A percentile compares a stretch with the other conserved stretches of the same genome.
Conservation (phyloP, 306 rosid genomes). For the Lagenaria siceraria region DNA sequence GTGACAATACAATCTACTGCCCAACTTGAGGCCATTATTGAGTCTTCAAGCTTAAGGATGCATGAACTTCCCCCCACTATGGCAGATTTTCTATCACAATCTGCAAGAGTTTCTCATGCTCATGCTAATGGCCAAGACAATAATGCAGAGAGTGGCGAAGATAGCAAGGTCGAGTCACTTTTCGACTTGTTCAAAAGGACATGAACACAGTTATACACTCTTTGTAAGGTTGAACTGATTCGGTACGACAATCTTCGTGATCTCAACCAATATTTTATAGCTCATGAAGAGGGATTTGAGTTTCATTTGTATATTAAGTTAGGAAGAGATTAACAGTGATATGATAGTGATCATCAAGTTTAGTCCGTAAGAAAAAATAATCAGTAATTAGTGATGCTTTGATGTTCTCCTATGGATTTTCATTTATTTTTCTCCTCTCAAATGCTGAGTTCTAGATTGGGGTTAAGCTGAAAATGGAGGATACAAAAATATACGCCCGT, state of each 20-base stretch:
- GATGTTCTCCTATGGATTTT: neutral
- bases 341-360: neutral
- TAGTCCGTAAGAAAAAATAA: neutral
- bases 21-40: slow-evolving; percentile 22
- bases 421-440: neutral
- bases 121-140: slow-evolving; percentile 16
- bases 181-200: slow-evolving; percentile 59
- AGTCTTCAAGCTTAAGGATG: slow-evolving; percentile 10
- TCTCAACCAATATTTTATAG: neutral
- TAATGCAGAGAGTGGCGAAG: slow-evolving; percentile 16
- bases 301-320: neutral
- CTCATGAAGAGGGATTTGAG: neutral
- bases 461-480: neutral
- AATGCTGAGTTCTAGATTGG: neutral
- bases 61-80: slow-evolving; percentile 22
- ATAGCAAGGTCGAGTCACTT: slow-evolving; percentile 40
- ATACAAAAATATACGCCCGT: neutral
- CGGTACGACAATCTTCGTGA: neutral
- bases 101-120: slow-evolving; percentile 10
- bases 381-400: neutral
- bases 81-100: slow-evolving; percentile 29
- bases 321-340: neutral
- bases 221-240: neutral
- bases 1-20: slow-evolving; percentile 41
- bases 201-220: slow-evolving; percentile 5